phyloP scores from a whole-genome alignment of 2,329 filamentous ascomycete species.

The Chrysoporthe deuterocubensis region DNA sequence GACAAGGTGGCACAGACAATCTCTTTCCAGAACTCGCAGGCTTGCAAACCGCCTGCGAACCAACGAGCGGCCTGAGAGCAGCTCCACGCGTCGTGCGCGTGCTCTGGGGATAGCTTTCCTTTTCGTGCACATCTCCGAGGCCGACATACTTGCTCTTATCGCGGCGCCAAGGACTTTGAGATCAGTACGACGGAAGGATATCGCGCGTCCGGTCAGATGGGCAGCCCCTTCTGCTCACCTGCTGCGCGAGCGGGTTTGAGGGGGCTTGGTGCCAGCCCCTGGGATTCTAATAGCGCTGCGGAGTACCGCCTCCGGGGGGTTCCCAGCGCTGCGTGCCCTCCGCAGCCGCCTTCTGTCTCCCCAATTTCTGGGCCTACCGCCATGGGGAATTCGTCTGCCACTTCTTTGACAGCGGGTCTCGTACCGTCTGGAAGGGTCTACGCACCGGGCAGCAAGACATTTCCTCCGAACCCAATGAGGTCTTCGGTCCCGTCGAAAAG shows the following conservation, averaged over 20 bases:
- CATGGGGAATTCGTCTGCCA: background rate
- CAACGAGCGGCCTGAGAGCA: background rate
- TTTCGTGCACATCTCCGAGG: background rate
- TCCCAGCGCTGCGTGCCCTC: background rate
- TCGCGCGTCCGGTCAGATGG: too few relatives aligned
- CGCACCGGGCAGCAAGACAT: background rate
- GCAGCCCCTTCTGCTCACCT: too few relatives aligned
- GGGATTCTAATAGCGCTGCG: background rate
- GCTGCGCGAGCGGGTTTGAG: too few relatives aligned
- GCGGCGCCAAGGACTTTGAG: background rate
- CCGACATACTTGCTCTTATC: background rate
- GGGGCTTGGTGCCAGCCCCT: too few relatives aligned
- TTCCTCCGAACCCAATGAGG: background rate
- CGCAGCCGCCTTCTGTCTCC: background rate
- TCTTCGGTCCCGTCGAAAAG: background rate
- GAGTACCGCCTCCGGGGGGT: too few relatives aligned
- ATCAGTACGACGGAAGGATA: background rate
- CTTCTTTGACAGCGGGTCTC: background rate
- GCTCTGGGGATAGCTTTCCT: background rate
- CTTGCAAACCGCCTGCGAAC: background rate
- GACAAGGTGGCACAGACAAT: background rate
- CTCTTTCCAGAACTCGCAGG: background rate
- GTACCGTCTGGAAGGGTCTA: background rate
- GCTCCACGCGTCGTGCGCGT: background rate
- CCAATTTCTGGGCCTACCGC: background rate